Conservation (phyloP, 495 filamentous ascomycete genomes). For the Poronia punctata region DNA sequence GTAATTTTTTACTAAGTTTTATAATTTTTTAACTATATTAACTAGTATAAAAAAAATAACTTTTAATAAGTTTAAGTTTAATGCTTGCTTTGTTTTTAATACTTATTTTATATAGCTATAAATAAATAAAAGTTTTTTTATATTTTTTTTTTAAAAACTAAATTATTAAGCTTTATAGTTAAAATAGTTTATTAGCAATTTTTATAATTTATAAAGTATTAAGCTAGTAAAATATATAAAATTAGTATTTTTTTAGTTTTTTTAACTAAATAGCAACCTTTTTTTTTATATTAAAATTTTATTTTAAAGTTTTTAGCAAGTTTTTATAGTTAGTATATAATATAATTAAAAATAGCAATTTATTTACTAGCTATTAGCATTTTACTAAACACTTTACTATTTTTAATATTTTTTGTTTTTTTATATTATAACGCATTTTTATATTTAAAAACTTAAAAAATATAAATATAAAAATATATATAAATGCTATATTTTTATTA, state of each 20-base stretch:
- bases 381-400: not conserved
- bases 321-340: not conserved
- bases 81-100: not conserved
- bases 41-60: too few species aligned
- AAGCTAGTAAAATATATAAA: not conserved
- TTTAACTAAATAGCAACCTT: not conserved
- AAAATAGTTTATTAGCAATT: not conserved
- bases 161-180: not conserved
- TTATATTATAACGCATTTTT: not conserved
- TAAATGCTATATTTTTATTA: not conserved
- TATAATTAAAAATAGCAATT: not conserved
- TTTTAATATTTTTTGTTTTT: not conserved
- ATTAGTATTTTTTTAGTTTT: slow-evolving; percentile 1
- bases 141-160: not conserved
- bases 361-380: not conserved
- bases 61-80: too few species aligned
- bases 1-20: too few species aligned
- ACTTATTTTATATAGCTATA: not conserved
- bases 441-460: not conserved
- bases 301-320: not conserved
- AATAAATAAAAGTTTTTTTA: not conserved
- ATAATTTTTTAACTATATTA: too few species aligned
- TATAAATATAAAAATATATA: not conserved
- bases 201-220: not conserved
- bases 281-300: not conserved